Conservation (phyloP, 2,329 filamentous ascomycete genomes). For the Curvularia sp. region DNA sequence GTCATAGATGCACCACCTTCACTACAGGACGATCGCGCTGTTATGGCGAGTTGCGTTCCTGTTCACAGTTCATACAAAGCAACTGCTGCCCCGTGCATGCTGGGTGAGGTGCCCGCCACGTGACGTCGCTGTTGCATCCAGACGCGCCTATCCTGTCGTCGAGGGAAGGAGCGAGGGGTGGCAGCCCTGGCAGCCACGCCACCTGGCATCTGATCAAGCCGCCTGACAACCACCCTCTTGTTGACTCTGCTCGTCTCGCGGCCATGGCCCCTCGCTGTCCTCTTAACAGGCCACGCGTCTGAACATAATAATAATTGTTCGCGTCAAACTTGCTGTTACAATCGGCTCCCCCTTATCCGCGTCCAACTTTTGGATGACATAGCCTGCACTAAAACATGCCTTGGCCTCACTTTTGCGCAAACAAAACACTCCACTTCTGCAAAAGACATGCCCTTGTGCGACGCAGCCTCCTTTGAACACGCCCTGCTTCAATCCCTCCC, state of each 20-base stretch:
- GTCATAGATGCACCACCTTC: no score
- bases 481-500: constrained; percentile 27
- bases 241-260: constrained; percentile 17
- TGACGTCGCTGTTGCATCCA: neutral
- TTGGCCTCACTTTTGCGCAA: constrained; percentile 28
- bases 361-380: constrained; percentile 35
- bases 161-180: constrained; percentile 20
- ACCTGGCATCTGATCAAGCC: constrained; percentile 31
- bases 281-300: constrained; percentile 17
- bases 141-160: constrained; percentile 4
- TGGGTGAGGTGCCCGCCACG: neutral
- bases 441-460: constrained; percentile 43
- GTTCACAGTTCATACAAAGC: neutral
- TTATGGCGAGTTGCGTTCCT: no score
- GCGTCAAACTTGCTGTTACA: constrained; percentile 9
- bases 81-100: neutral
- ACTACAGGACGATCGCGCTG: no score
- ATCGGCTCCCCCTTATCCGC: constrained; percentile 33
- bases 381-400: constrained; percentile 32
- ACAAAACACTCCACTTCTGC: constrained; percentile 16
- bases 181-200: constrained; percentile 21
- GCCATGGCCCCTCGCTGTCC: constrained; percentile 24
- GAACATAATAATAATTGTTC: neutral
- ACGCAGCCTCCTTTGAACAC: constrained; percentile 22
- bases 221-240: constrained; percentile 22